Base-by-base conservation (phyloP, 768 basidiomycete species). In the Kwoniella newhampshirensis region DNA sequence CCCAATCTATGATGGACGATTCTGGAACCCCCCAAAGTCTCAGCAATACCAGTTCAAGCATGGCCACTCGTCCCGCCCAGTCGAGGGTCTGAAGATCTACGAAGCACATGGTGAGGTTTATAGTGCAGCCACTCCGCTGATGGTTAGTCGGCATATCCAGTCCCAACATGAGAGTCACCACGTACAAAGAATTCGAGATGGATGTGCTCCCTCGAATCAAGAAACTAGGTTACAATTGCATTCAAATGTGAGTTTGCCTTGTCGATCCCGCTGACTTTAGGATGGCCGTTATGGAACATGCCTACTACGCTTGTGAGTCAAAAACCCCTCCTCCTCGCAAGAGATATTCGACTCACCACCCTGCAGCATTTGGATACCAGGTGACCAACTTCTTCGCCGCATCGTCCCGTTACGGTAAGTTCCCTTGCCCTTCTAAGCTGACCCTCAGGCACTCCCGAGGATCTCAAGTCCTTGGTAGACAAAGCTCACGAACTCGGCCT, bases 281-380 rank as follows among this genome's bases (percentile, higher is more conserved):
- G 66, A 99, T 99, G 96, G 96, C 91, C 15, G 81, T 96, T 58
- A 93, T 96, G 91, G 92, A 96, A 75, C 92, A 97, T 73, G 89
- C 93, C 2, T 97, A 97, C 76, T 97, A 97, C 77, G 92, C 92
- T 61, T 97, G 91, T 92, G 66, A 68, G 88, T 78, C 32, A 27
- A 47, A 3, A 15, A 44, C 64, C 3, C 55, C 56, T 32, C 32
- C 6, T 39, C 36, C 23, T 21, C 20, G 13, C 32, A 9, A 17
- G 39, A 21, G n/a, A 11, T 26, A 18, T 11, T 21, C 36, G 9
- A 39, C 21, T 30, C 8, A 26, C 36, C 20, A 9, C 40, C 27
- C 5, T 15, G 23, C 66, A 94, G 91, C 94, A 0, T 99, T 99
- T 73, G 96, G 96, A 13, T 99, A 99, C 77, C 96, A 98, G 78